Base-by-base conservation (phyloP, 441 rosid genomes). In the Syzygium malaccense region DNA sequence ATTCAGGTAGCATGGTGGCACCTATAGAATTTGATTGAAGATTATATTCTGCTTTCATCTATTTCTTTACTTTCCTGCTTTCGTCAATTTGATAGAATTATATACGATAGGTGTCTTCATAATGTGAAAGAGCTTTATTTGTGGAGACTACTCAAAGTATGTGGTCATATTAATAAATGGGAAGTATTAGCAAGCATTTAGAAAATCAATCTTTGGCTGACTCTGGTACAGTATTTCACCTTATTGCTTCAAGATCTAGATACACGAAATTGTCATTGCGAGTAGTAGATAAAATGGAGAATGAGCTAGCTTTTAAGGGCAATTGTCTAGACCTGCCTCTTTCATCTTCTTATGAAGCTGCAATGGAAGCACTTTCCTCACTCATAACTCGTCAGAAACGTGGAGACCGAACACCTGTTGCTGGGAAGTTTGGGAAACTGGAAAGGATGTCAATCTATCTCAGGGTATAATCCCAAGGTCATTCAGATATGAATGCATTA, bases 311-410 rank as follows among this genome's bases (percentile, higher is more conserved):
- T 83, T 83, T 89, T 28, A 86, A 92, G 91, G 95, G 91, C 91
- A 87, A 80, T 68, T 60, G 80, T 87, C 93, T 68, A 88, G 93
- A 93, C 33, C 86, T 58, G 58, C 91, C 94, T 89, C 90, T 90
- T 89, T 92, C 94, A 60, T 92, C 94, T 88, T 94, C 98, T 53
- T 96, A 96, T 88, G 99, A 96, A 88, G 90, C 90, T 90, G 97
- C 96, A 89, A 96, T 96, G 99, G 96, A 96, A 89, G 96, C 98
- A 49, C 94, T 96, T 88, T 96, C 98, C 48, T 94, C 97, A 84
- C 97, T 95, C 89, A 96, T 96, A 87, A 93, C 96, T 88, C 92
- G 94, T 51, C 92, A 93, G 89, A 95, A 93, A 89, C 97, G 96
- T 60, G 95, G 94, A 57, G 95, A 91, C 55, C 92, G 60, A 60